Base-by-base conservation (phyloP, 305 asterid species). In the Solanum hybrid region DNA sequence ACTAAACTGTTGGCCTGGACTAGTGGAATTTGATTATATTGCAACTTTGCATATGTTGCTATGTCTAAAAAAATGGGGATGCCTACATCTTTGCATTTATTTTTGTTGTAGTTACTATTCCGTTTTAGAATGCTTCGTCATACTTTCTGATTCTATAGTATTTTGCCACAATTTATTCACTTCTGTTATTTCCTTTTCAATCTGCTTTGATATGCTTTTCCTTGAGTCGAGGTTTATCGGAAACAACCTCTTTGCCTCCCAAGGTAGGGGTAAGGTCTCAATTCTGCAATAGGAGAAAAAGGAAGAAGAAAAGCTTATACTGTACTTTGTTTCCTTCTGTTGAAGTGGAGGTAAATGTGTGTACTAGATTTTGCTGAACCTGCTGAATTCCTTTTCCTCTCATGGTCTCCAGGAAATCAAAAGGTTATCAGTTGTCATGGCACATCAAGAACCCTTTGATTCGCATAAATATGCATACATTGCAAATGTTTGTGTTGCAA, bases 401-500 rank as follows among this genome's bases (percentile, higher is more conserved):
- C 82, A 20, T 88, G 61, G 18, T 84, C 89, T 90, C 90, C 92
- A 97, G 99, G 96, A 93, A 86, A 88, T 89, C 73, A 95, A 94
- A 94, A 95, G 92, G 92, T 92, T 86, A 51, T 92, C 95, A 80
- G 90, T 96, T 90, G 95, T 95, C 89, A 91, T 95, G 90, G 94
- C 97, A 71, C 90, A 92, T 92, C 95, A 92, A 88, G 96, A 93
- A 84, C 96, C 96, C 86, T 89, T 93, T 91, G 96, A 93, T 90
- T 86, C 94, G 22, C 96, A 94, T 88, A 95, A 93, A 89, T 96
- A 97, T 92, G 98, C 97, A 86, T 97, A 97, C 89, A 93, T 97
- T 93, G 95, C 99, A 86, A 97, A 96, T 91, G 97, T 96, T 88
- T 93, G 97, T 91, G 98, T 97, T 87, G 97, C 99, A 74, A 96